Base-by-base conservation (phyloP, 2,329 filamentous ascomycete genomes). In the Talaromyces sp. region DNA sequence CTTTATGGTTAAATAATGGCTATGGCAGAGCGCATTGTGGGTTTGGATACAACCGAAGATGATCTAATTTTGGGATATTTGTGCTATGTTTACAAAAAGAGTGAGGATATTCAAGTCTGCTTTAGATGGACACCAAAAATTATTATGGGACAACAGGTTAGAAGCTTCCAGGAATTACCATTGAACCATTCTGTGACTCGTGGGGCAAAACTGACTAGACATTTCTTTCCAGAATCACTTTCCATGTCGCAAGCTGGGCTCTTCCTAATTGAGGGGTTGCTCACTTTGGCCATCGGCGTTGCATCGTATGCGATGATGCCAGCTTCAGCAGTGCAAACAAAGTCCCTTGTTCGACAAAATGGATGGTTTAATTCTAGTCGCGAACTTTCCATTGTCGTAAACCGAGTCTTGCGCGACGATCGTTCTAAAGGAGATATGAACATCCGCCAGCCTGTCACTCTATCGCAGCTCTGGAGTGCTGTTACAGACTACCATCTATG, bases 101-200 rank as follows among this genome's bases (percentile, higher is more conserved):
- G 89, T 64, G 81, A 89, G 3, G 89, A 92, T 70, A 90, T 91
- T 62, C 89, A 92, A 74, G 82, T 90, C 6, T 83, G 89, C 0
- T 91, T 90, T 78, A 85, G 83, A 71, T 92, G 89, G 89, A 90
- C 86, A 0, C 85, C 87, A 0, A 76, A 83, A 25, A 89, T 88
- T 0, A 0, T 75, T 91, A 2, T 91, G 89, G 89, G 89, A 91
- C 70, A 91, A 91, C 70, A 81, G 86, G 80, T 85, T 27, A 37
- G 35, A 31, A 31, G 27, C 27, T 37, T 37, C 11, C 1, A 37
- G 10, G 9, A 37, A 71, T 25, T 31, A 62, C 64, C 15, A 59
- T 13, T 25, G 15, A 25, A 15, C n/a, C 15, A 22, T 49, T 10
- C n/a, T 25, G 27, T 31, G 27, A 31, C 7, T 31, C 27, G 27